Evolutionary conservation across 2,329 filamentous ascomycete species (phyloP).

Genomic region (Aspergillus latus): DNA sequence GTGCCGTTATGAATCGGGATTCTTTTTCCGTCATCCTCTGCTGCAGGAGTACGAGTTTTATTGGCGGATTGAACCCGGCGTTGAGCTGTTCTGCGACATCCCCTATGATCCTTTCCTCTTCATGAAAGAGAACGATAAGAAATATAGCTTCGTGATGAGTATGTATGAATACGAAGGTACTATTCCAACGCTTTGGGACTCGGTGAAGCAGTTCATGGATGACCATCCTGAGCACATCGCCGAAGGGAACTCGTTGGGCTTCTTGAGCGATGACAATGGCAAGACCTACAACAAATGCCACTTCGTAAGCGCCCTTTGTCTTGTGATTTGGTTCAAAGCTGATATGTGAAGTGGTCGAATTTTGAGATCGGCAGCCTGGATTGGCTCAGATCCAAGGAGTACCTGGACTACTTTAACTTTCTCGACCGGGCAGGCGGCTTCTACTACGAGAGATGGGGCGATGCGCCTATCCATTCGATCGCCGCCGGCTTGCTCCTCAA

Average conservation of each 20-base stretch:
- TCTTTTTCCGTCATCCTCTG: constrained; percentile 94
- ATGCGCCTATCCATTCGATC: constrained; percentile 98
- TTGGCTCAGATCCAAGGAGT: constrained; percentile 87
- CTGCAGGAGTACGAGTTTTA: constrained; percentile 99
- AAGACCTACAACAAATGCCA: constrained; percentile 96
- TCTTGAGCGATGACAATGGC: constrained; percentile 87
- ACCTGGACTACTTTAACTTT: constrained; percentile 84
- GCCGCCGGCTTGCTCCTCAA: constrained; percentile 81
- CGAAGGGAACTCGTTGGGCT: constrained; percentile 81
- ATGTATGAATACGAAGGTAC: constrained; percentile 96
- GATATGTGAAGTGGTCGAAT: constrained; percentile 81
- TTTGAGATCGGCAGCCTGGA: constrained; percentile 94
- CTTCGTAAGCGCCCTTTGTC: constrained; percentile 64
- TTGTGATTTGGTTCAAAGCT: background rate
- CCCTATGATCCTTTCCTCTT: constrained; percentile 94
- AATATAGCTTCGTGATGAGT: constrained; percentile 95
- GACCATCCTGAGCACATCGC: constrained; percentile 85
- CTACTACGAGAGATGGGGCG: constrained; percentile 98
- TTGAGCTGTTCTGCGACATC: constrained; percentile 95
- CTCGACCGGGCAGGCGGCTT: constrained; percentile 92
- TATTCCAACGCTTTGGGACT: constrained; percentile 94
- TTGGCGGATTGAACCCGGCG: constrained; percentile 97
- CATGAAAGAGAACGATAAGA: constrained; percentile 96
- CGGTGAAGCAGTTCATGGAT: constrained; percentile 89
- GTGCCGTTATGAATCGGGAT: constrained; percentile 98